phyloP scores from a whole-genome alignment of 805 yeast genomes.

The Metschnikowia corniflorae region DNA sequence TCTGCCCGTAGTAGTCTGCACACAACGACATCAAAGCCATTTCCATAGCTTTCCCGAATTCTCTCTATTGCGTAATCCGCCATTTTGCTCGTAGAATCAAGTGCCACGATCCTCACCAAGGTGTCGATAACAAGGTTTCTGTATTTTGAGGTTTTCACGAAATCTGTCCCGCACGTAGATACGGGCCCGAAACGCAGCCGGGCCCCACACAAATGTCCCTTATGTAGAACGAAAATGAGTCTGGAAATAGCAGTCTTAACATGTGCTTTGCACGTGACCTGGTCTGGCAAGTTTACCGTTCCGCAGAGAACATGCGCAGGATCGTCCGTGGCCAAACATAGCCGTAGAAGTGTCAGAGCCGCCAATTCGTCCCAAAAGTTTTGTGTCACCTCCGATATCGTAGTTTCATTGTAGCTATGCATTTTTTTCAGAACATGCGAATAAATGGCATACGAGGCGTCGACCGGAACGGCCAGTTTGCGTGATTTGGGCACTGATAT shows the following conservation, averaged over 20 bases:
- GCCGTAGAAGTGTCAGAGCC: slow-evolving; percentile 55
- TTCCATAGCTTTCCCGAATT: slow-evolving; percentile 21
- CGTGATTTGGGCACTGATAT: slow-evolving; percentile 18
- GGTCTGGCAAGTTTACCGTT: slow-evolving; percentile 36
- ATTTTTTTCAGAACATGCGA: slow-evolving; percentile 9
- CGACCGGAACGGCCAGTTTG: slow-evolving; percentile 9
- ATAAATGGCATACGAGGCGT: slow-evolving; percentile 9
- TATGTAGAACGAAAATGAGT: slow-evolving; percentile 44
- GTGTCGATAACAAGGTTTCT: slow-evolving; percentile 56
- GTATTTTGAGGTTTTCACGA: slow-evolving; percentile 28
- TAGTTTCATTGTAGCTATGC: slow-evolving; percentile 14
- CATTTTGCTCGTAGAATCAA: slow-evolving; percentile 30
- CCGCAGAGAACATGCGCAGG: slow-evolving; percentile 57
- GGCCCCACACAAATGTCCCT: slow-evolving; percentile 46
- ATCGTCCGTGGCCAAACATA: slow-evolving; percentile 50
- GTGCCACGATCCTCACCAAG: slow-evolving; percentile 41
- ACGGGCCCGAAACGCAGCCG: slow-evolving; percentile 32
- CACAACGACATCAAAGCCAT: slow-evolving; percentile 27
- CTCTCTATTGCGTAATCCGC: slow-evolving; percentile 33
- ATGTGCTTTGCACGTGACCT: slow-evolving; percentile 37
- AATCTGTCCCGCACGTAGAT: slow-evolving; percentile 29
- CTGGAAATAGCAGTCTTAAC: slow-evolving; percentile 27
- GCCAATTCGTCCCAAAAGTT: slow-evolving; percentile 59
- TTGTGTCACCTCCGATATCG: slow-evolving; percentile 14
- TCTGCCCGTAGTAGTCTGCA: slow-evolving; percentile 38